A percentile compares a stretch with the other conserved stretches of the same genome.
phyloP scores from a whole-genome alignment of 495 filamentous ascomycete genomes.

The Hyaloscypha bicolor region DNA sequence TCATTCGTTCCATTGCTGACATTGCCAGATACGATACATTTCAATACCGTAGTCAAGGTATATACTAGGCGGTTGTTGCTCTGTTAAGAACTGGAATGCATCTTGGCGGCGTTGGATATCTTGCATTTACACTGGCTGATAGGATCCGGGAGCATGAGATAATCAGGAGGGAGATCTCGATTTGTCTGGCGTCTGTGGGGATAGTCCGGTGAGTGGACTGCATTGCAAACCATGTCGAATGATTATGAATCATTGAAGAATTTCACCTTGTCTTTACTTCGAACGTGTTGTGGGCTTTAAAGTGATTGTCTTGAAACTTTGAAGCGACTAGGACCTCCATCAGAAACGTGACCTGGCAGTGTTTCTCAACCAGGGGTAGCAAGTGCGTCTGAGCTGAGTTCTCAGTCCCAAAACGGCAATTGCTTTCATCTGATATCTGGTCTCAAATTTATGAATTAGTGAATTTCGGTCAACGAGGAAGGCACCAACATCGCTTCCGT shows the following conservation, averaged over 20 bases:
- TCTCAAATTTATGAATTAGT: background rate
- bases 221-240: background rate
- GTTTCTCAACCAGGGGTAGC: background rate
- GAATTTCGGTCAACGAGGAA: background rate
- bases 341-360: too few species aligned
- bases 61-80: constrained; percentile 52
- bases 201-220: background rate
- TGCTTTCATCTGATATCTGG: background rate
- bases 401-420: background rate
- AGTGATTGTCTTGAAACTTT: background rate
- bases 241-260: constrained; percentile 5
- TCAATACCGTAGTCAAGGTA: constrained; percentile 78
- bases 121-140: constrained; percentile 33
- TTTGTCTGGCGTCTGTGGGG: background rate
- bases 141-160: constrained; percentile 22
- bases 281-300: background rate
- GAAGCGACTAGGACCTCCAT: background rate
- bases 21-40: constrained; percentile 70
- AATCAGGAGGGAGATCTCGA: background rate
- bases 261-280: background rate
- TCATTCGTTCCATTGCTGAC: background rate
- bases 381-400: background rate
- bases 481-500: background rate
- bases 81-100: constrained; percentile 4
- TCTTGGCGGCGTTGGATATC: constrained; percentile 32